phyloP scores from a whole-genome alignment of 2,329 filamentous ascomycete species.

The Penicillium sp. region DNA sequence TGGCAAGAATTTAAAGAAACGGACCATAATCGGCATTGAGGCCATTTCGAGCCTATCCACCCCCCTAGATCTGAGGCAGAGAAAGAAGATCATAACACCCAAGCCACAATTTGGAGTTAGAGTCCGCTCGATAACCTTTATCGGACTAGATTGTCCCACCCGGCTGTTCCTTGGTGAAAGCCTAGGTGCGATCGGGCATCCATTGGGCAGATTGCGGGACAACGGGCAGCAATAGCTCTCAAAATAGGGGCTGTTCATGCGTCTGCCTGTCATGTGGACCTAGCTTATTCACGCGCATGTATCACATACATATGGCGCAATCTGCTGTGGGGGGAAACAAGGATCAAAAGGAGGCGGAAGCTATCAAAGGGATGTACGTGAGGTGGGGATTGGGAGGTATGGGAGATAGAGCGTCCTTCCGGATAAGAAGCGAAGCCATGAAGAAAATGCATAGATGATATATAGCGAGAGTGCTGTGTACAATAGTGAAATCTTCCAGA shows the following conservation, averaged over 20 bases:
- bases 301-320: no score
- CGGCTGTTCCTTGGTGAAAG: slow-evolving; percentile 5
- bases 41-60: no score
- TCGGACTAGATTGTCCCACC: background rate
- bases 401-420: no score
- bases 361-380: no score
- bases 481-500: slow-evolving; percentile 6
- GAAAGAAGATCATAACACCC: background rate
- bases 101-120: slow-evolving; percentile 1
- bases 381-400: background rate
- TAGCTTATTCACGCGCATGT: no score
- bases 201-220: slow-evolving; percentile 10
- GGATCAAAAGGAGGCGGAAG: no score
- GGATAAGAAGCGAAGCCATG: background rate
- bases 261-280: background rate
- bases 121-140: slow-evolving; percentile 1
- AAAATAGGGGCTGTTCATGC: slow-evolving; percentile 8
- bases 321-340: no score
- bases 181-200: slow-evolving; percentile 12
- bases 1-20: slow-evolving; percentile 1
- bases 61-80: background rate
- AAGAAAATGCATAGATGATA: slow-evolving; percentile 9
- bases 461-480: slow-evolving; percentile 14
- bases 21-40: no score
- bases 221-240: background rate